Percentiles rank a stretch among this genome's conserved stretches.
phyloP scores from a whole-genome alignment of 2,329 filamentous ascomycete genomes.

The Fusarium globosum region DNA sequence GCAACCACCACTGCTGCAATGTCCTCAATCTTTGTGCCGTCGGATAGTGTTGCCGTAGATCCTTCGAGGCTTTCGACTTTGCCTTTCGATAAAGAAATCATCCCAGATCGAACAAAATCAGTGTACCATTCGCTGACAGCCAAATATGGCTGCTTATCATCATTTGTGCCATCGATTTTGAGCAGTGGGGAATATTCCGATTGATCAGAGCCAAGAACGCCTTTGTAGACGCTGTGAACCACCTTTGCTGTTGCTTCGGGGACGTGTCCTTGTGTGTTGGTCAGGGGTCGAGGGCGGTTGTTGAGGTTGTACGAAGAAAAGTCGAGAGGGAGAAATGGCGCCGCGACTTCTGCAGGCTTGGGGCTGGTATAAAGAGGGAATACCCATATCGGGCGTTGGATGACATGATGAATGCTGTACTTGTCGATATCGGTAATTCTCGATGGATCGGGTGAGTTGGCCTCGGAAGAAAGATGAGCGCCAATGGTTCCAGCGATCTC shows the following conservation, averaged over 20 bases:
- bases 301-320: constrained; percentile 76
- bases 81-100: constrained; percentile 64
- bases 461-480: constrained; percentile 73
- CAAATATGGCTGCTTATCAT: constrained; percentile 69
- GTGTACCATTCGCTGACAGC: constrained; percentile 78
- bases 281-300: constrained; percentile 68
- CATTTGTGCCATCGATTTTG: constrained; percentile 54
- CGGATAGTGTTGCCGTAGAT: constrained; percentile 50
- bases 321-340: constrained; percentile 78
- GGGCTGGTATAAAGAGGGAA: constrained; percentile 70
- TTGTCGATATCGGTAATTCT: constrained; percentile 56
- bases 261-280: constrained; percentile 74
- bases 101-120: constrained; percentile 76
- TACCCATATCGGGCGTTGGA: constrained; percentile 77
- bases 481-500: constrained; percentile 81
- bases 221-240: constrained; percentile 63
- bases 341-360: constrained; percentile 60
- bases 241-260: constrained; percentile 65
- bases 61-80: constrained; percentile 53
- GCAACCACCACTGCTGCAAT: constrained; percentile 77
- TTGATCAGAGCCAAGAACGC: constrained; percentile 65
- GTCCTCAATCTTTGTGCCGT: constrained; percentile 57
- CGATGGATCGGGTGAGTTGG: constrained; percentile 61
- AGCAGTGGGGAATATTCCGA: constrained; percentile 58
- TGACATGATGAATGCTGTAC: constrained; percentile 74